Conservation (phyloP, 2,329 filamentous ascomycete genomes). For the Aspergillus sergii region DNA sequence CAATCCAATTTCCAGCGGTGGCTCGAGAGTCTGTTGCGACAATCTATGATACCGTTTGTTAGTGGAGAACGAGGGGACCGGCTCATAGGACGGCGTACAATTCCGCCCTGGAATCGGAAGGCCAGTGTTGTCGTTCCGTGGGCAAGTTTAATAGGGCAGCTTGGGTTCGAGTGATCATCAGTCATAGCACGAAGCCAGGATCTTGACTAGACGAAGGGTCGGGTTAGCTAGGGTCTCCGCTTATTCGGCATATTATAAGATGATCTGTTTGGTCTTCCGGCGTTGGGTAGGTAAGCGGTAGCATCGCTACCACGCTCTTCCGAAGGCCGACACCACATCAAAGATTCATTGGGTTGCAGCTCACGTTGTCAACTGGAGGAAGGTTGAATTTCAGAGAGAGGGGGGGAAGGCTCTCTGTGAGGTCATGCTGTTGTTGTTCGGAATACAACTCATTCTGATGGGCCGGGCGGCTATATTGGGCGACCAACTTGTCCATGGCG, state of each 20-base stretch:
- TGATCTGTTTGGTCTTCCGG: background rate
- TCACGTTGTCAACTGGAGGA: conserved; percentile 86
- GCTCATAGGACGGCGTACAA: conserved; percentile 48
- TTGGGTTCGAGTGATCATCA: conserved; percentile 94
- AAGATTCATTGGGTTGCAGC: conserved; percentile 32
- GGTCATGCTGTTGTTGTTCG: conserved; percentile 73
- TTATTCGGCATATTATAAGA: background rate
- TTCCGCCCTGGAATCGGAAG: conserved; percentile 97
- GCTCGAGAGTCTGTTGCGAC: conserved; percentile 97
- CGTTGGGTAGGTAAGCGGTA: background rate
- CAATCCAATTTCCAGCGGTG: conserved; percentile 98
- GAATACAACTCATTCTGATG: conserved; percentile 72
- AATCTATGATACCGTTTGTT: conserved; percentile 52
- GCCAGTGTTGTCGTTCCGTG: conserved; percentile 98
- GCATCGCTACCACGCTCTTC: background rate
- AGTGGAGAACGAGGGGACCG: background rate
- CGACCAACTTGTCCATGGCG: conserved; percentile 88
- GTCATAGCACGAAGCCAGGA: conserved; percentile 96
- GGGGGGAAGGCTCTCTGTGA: conserved; percentile 69
- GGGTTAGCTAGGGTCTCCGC: conserved; percentile 16
- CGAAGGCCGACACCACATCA: conserved; percentile 2
- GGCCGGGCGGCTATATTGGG: conserved; percentile 82
- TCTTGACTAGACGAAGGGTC: conserved; percentile 63
- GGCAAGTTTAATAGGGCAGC: conserved; percentile 98
- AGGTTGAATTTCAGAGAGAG: conserved; percentile 93